A percentile compares a stretch with the other conserved stretches of the same genome.
Conservation (phyloP, 768 basidiomycete genomes). For the Psilocybe subaeruginosa region DNA sequence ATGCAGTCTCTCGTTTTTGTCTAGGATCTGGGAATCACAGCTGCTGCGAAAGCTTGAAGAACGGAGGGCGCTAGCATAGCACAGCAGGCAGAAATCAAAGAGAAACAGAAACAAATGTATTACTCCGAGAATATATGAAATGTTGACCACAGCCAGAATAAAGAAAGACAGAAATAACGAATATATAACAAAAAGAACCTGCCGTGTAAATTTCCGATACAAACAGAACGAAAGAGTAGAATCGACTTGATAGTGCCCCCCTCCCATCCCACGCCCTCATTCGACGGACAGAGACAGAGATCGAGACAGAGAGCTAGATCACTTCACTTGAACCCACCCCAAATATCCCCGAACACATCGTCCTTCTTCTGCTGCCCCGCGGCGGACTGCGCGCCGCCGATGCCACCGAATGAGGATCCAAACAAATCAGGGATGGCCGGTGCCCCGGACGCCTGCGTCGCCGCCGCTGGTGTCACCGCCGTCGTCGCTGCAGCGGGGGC, state of each 20-base stretch:
- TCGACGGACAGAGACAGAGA: too few species aligned
- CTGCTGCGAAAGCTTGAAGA: slow-evolving; percentile 2
- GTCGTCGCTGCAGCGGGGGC: not conserved
- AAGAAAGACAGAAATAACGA: slow-evolving; percentile 1
- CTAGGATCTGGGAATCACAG: slow-evolving; percentile 18
- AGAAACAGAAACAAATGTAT: not conserved
- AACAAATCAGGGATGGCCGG: slow-evolving; percentile 36
- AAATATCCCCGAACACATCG: slow-evolving; percentile 81
- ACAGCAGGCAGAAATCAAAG: not conserved
- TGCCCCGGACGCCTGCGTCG: not conserved
- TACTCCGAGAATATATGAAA: too few species aligned
- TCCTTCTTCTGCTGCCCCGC: slow-evolving; percentile 54
- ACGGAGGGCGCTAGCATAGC: not conserved
- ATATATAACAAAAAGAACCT: not conserved
- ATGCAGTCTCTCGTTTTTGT: too few species aligned
- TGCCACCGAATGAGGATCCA: slow-evolving; percentile 24
- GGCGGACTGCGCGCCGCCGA: not conserved
- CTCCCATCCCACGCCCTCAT: too few species aligned
- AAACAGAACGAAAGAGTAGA: not conserved
- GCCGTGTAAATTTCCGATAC: too few species aligned
- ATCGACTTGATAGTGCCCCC: too few species aligned
- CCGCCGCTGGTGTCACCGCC: slow-evolving; percentile 1
- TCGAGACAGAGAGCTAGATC: too few species aligned
- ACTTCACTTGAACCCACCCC: slow-evolving; percentile 79
- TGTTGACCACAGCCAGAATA: too few species aligned